Percentiles rank a stretch among this genome's conserved stretches.
phyloP scores from a whole-genome alignment of 2,329 filamentous ascomycete genomes.

The Colletotrichum sp. region DNA sequence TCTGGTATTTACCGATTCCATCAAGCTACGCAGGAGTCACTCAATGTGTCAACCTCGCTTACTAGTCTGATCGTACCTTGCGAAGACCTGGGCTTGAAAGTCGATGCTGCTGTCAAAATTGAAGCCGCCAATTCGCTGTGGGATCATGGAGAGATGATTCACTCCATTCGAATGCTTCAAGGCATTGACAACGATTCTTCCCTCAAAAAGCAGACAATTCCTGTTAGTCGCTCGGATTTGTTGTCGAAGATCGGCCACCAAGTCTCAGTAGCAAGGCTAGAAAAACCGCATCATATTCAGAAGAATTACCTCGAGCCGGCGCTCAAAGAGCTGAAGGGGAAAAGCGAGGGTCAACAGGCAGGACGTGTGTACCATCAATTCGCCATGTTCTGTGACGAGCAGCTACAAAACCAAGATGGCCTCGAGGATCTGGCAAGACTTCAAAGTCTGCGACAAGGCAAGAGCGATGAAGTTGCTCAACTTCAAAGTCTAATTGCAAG shows the following conservation, averaged over 20 bases:
- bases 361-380: slow-evolving; percentile 94
- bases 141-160: slow-evolving; percentile 89
- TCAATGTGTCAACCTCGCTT: slow-evolving; percentile 86
- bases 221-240: slow-evolving; percentile 77
- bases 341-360: slow-evolving; percentile 72
- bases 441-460: slow-evolving; percentile 78
- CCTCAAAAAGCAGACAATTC: slow-evolving; percentile 71
- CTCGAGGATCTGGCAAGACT: slow-evolving; percentile 85
- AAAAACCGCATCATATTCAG: slow-evolving; percentile 91
- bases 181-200: slow-evolving; percentile 68
- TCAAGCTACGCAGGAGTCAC: slow-evolving; percentile 81
- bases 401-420: slow-evolving; percentile 85
- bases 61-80: slow-evolving; percentile 77
- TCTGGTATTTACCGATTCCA: slow-evolving; percentile 81
- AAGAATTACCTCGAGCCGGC: slow-evolving; percentile 85
- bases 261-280: slow-evolving; percentile 86
- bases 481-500: slow-evolving; percentile 65
- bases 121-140: slow-evolving; percentile 91
- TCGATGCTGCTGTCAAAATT: slow-evolving; percentile 78
- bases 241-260: slow-evolving; percentile 88
- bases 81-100: slow-evolving; percentile 71
- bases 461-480: slow-evolving; percentile 79
- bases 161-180: slow-evolving; percentile 89
- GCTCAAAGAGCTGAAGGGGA: slow-evolving; percentile 77
- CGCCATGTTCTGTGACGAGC: slow-evolving; percentile 92